phyloP scores from a whole-genome alignment of 495 filamentous ascomycete genomes.

The Penicilliopsis zonata region DNA sequence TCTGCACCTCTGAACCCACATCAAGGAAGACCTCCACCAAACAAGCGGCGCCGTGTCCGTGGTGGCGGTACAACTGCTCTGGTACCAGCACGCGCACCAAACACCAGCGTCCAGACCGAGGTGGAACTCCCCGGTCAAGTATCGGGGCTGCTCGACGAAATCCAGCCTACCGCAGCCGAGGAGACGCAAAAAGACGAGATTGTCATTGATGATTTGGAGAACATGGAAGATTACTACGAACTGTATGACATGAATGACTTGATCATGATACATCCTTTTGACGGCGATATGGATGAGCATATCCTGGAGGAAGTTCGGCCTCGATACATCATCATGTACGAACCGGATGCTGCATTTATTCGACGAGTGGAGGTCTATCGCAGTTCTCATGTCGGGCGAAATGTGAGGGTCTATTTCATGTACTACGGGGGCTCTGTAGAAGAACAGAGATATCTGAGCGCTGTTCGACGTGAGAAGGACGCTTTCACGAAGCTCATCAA shows the following conservation, averaged over 20 bases:
- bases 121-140: constrained; percentile 74
- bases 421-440: constrained; percentile 93
- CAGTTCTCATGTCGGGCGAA: constrained; percentile 79
- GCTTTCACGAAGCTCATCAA: constrained; percentile 87
- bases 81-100: constrained; percentile 41
- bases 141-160: constrained; percentile 48
- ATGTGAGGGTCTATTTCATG: constrained; percentile 88
- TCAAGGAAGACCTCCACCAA: constrained; percentile 58
- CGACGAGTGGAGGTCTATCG: constrained; percentile 91
- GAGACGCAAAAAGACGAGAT: constrained; percentile 60
- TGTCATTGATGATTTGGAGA: constrained; percentile 68
- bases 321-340: constrained; percentile 96
- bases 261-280: constrained; percentile 82
- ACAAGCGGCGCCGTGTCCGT: constrained; percentile 81
- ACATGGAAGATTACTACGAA: constrained; percentile 85
- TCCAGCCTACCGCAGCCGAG: constrained; percentile 55
- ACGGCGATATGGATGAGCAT: constrained; percentile 92
- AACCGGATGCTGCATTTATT: constrained; percentile 92
- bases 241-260: constrained; percentile 87
- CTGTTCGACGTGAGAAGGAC: constrained; percentile 86
- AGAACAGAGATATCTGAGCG: constrained; percentile 86
- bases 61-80: constrained; percentile 56
- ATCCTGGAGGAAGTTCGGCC: constrained; percentile 87
- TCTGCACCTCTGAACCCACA: constrained; percentile 19
- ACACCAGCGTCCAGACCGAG: constrained; percentile 61